These are phyloP conservation scores for Viridothelium virens DNA, from an alignment of 495 filamentous ascomycete species.

Conservation along the genomic window DNA sequence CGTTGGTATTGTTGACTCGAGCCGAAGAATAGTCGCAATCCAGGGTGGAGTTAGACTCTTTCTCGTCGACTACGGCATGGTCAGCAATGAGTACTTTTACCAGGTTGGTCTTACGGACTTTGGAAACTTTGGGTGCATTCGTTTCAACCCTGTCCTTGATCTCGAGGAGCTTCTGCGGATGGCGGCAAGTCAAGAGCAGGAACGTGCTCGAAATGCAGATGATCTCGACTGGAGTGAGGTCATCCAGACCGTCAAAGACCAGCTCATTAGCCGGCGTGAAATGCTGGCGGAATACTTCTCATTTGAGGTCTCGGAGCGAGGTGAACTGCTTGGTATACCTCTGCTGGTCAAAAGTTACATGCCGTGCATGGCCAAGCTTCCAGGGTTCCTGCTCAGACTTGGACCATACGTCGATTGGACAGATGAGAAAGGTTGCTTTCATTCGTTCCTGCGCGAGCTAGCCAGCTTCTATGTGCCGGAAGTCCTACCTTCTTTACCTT, in stretches of 20 bases:
- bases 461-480: slow-evolving; percentile 89
- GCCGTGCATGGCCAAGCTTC: slow-evolving; percentile 77
- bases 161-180: slow-evolving; percentile 63
- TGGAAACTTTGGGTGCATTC: slow-evolving; percentile 83
- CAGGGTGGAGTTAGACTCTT: slow-evolving; percentile 90
- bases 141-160: slow-evolving; percentile 66
- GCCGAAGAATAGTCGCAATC: slow-evolving; percentile 78
- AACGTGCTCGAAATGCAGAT: slow-evolving; percentile 38
- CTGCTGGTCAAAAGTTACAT: slow-evolving; percentile 83
- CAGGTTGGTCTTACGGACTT: slow-evolving; percentile 95
- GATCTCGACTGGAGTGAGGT: slow-evolving; percentile 61
- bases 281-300: slow-evolving; percentile 94
- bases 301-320: slow-evolving; percentile 68
- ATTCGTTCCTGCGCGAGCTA: slow-evolving; percentile 76
- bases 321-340: slow-evolving; percentile 70
- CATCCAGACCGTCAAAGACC: slow-evolving; percentile 49
- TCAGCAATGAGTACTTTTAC: slow-evolving; percentile 90
- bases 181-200: slow-evolving; percentile 62
- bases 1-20: slow-evolving; percentile 85
- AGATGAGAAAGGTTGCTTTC: slow-evolving; percentile 78
- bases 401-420: slow-evolving; percentile 86
- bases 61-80: slow-evolving; percentile 86
- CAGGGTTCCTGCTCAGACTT: slow-evolving; percentile 76
- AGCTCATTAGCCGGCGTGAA: slow-evolving; percentile 64
- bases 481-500: slow-evolving; percentile 54